These are phyloP conservation scores for Vaccinium corymbosum DNA, from an alignment of 148 eudicot genomes.

Conservation along the genomic window DNA sequence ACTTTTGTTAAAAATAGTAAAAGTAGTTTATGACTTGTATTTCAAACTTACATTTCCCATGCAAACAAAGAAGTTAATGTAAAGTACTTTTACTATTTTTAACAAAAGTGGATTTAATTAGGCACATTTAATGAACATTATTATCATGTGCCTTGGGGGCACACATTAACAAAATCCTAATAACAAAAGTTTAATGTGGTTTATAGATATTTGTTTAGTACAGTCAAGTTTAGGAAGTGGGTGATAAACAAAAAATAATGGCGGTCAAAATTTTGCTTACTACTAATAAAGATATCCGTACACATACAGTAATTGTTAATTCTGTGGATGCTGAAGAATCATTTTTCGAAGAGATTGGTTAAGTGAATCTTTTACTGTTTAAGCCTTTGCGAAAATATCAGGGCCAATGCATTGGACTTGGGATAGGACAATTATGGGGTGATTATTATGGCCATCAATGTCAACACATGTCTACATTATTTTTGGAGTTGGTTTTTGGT, in stretches of 20 bases:
- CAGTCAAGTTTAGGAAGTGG: conserved; percentile 1
- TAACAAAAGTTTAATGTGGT: neutral
- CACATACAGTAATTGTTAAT: neutral
- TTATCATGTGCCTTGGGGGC: too few relatives aligned
- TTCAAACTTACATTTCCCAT: too few relatives aligned
- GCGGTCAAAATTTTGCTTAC: neutral
- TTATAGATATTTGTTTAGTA: neutral
- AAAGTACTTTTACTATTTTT: too few relatives aligned
- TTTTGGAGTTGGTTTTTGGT: neutral
- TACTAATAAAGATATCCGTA: neutral
- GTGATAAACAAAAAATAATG: neutral
- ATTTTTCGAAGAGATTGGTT: neutral
- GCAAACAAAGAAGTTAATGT: too few relatives aligned
- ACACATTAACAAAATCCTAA: too few relatives aligned
- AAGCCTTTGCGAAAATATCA: neutral
- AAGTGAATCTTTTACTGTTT: neutral
- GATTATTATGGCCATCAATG: neutral
- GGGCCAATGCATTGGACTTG: neutral
- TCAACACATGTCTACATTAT: neutral
- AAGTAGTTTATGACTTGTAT: too few relatives aligned
- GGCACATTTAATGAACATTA: too few relatives aligned
- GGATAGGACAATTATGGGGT: neutral
- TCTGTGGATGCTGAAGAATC: neutral
- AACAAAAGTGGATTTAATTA: too few relatives aligned
- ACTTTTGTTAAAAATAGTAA: too few relatives aligned